A percentile compares a stretch with the other conserved stretches of the same genome.
These are phyloP conservation scores for Geosmithia putterillii DNA, from an alignment of 2,329 filamentous ascomycete genomes.

Conservation along the genomic window DNA sequence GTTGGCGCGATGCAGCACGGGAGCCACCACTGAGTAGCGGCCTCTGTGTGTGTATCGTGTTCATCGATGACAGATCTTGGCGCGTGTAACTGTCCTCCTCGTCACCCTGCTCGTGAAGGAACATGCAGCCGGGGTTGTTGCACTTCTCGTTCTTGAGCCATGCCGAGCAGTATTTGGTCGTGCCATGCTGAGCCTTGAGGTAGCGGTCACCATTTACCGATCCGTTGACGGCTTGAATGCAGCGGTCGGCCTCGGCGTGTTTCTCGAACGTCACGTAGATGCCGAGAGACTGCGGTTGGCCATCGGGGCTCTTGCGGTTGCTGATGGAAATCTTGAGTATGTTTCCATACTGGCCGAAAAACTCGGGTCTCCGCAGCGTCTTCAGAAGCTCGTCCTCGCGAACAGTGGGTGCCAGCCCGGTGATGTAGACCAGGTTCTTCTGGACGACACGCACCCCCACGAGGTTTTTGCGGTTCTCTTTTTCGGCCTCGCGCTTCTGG, in stretches of 20 bases:
- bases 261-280: conserved; percentile 97
- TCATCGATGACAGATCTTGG: conserved; percentile 89
- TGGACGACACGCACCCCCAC: conserved; percentile 93
- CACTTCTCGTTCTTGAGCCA: conserved; percentile 92
- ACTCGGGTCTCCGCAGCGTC: conserved; percentile 79
- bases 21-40: conserved; percentile 41
- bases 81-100: conserved; percentile 94
- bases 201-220: conserved; percentile 82
- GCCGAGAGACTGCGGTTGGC: conserved; percentile 76
- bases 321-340: conserved; percentile 99
- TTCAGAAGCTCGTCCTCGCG: conserved; percentile 86
- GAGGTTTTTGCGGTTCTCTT: conserved; percentile 88
- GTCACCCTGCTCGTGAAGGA: conserved; percentile 94
- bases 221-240: conserved; percentile 86
- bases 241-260: conserved; percentile 79
- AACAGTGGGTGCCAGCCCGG: conserved; percentile 81
- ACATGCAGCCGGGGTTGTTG: conserved; percentile 95
- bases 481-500: conserved; percentile 92
- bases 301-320: conserved; percentile 70
- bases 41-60: conserved; percentile 72
- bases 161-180: conserved; percentile 96
- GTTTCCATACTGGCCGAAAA: conserved; percentile 96
- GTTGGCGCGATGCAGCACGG: conserved; percentile 40
- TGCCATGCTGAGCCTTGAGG: conserved; percentile 69
- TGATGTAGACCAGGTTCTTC: conserved; percentile 98